A percentile compares a stretch with the other conserved stretches of the same genome.
phyloP scores from a whole-genome alignment of 1,284 basidiomycete genomes.

The Somion occarium region DNA sequence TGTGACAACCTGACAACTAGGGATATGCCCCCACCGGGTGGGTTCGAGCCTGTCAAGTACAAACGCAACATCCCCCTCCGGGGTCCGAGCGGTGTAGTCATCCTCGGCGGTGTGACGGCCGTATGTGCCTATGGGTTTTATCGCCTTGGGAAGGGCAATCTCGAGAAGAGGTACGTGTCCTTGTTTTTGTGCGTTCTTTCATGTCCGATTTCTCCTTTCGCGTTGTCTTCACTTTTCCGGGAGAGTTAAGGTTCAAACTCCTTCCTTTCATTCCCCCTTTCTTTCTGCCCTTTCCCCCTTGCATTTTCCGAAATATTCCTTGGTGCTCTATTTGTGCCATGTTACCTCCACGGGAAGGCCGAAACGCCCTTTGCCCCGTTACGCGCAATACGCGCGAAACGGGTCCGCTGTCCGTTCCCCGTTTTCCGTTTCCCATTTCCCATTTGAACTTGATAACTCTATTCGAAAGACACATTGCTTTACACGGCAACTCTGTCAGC shows the following conservation, averaged over 20 bases:
- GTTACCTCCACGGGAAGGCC: conserved; percentile 4
- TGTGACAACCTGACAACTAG: conserved; percentile 36
- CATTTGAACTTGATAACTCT: no score
- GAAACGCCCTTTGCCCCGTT: no score
- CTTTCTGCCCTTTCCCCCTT: background rate
- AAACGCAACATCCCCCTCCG: conserved; percentile 93
- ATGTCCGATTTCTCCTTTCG: background rate
- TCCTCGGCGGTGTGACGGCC: conserved; percentile 82
- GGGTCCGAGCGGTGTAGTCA: conserved; percentile 84
- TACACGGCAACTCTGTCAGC: conserved; percentile 2
- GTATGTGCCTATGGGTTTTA: conserved; percentile 94
- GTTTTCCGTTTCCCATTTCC: no score
- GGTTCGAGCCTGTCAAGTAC: conserved; percentile 92
- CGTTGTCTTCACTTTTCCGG: background rate
- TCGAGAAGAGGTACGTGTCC: conserved; percentile 84
- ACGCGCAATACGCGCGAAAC: no score
- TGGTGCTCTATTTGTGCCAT: conserved; percentile 5
- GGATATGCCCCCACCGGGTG: conserved; percentile 93
- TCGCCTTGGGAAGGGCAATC: conserved; percentile 83
- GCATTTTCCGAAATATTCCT: background rate
- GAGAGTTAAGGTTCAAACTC: conserved; percentile 10
- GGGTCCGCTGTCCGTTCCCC: no score
- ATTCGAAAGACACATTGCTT: background rate
- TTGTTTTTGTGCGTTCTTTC: background rate
- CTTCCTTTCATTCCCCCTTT: conserved; percentile 8